A percentile compares a stretch with the other conserved stretches of the same genome.
These are phyloP conservation scores for Mucor circinelloides DNA, from an alignment of 371 early-diverging fungal species.

Conservation along the genomic window DNA sequence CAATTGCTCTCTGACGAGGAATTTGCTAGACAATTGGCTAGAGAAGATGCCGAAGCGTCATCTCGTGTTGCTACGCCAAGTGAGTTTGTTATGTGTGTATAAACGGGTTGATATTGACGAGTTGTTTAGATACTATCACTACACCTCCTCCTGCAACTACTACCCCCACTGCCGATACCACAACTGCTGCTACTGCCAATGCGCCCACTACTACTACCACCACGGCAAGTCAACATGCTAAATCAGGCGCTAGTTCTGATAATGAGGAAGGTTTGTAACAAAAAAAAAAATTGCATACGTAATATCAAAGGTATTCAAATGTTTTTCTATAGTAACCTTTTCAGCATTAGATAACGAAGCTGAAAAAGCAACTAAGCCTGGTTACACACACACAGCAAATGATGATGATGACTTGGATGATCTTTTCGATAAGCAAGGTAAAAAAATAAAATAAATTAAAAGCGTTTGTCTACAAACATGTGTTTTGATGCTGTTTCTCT, in stretches of 20 bases:
- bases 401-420: slow-evolving; percentile 29
- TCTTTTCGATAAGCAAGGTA: slow-evolving; percentile 27
- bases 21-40: slow-evolving; percentile 36
- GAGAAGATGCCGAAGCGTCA: slow-evolving; percentile 10
- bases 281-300: neutral
- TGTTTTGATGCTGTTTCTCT: no score
- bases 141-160: neutral
- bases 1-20: slow-evolving; percentile 38
- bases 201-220: neutral
- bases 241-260: slow-evolving; percentile 1
- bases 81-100: neutral
- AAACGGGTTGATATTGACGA: neutral
- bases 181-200: neutral
- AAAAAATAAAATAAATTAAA: no score
- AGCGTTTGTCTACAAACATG: no score
- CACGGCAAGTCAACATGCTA: neutral
- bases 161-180: neutral
- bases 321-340: slow-evolving; percentile 9
- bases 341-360: slow-evolving; percentile 5
- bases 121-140: neutral
- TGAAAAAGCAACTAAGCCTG: neutral
- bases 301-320: neutral
- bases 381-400: slow-evolving; percentile 1
- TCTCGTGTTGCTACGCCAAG: neutral
- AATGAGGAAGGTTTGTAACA: neutral